Conservation (phyloP, 306 rosid species). For the Cucumis hystrix region DNA sequence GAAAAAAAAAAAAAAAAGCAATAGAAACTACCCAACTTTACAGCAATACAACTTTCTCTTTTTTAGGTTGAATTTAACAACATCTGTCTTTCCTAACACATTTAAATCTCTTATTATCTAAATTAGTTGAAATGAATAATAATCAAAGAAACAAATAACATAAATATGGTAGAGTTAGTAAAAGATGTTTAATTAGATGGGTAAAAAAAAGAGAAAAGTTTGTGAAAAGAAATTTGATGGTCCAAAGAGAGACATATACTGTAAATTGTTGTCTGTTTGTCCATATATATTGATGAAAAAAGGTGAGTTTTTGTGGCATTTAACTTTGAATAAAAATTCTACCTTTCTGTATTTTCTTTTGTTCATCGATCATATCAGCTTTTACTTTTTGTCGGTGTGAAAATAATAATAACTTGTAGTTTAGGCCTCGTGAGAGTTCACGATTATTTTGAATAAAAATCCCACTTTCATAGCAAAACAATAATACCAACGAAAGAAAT, state of each 20-base stretch:
- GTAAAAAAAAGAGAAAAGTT: too few relatives aligned
- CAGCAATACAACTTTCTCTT: too few relatives aligned
- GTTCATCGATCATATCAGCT: too few relatives aligned
- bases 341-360: background rate
- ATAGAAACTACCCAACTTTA: too few relatives aligned
- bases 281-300: background rate
- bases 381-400: background rate
- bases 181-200: too few relatives aligned
- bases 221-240: background rate
- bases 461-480: background rate
- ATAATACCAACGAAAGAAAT: background rate
- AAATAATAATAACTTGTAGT: background rate
- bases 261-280: background rate
- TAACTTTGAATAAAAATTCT: background rate
- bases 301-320: background rate
- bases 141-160: too few relatives aligned
- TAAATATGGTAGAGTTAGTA: too few relatives aligned
- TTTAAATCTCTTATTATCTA: too few relatives aligned
- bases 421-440: background rate
- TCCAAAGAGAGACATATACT: background rate
- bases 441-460: background rate
- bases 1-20: too few relatives aligned
- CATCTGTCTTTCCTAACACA: too few relatives aligned
- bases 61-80: too few relatives aligned
- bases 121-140: too few relatives aligned